Conservation (phyloP, 129 eudicot species). For the Tanacetum coccineum region DNA sequence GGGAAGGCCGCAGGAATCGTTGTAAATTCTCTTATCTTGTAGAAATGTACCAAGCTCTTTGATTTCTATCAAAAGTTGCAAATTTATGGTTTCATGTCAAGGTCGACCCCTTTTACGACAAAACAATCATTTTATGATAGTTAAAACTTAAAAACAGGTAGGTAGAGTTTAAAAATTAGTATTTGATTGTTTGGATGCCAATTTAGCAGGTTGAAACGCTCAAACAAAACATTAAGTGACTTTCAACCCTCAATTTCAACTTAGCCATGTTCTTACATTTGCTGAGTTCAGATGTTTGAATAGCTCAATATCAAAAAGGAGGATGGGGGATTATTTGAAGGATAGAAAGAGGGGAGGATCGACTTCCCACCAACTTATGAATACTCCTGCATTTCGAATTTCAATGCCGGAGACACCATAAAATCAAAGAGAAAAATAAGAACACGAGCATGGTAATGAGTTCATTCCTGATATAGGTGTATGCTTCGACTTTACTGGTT, state of each 20-base stretch:
- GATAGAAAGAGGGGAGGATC: conserved; percentile 62
- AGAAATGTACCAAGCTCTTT: conserved; percentile 1
- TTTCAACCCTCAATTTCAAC: too few relatives aligned
- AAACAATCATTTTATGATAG: neutral
- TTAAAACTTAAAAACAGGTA: too few relatives aligned
- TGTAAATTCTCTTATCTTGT: conserved; percentile 35
- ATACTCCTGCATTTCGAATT: conserved; percentile 52
- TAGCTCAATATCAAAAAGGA: conserved; percentile 57
- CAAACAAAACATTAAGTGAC: too few relatives aligned
- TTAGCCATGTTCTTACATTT: too few relatives aligned
- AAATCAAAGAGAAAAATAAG: conserved; percentile 57
- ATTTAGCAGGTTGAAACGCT: too few relatives aligned
- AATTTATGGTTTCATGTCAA: neutral
- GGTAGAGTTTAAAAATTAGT: too few relatives aligned
- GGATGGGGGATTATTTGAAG: conserved; percentile 48
- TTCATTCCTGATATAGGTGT: neutral
- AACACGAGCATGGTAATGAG: conserved; percentile 56
- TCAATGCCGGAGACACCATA: conserved; percentile 43
- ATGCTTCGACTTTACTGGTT: too few relatives aligned
- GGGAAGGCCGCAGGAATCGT: conserved; percentile 94
- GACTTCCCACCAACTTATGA: conserved; percentile 56
- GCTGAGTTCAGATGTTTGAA: conserved; percentile 16
- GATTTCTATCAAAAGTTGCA: neutral
- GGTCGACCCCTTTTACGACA: neutral
- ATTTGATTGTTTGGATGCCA: too few relatives aligned